phyloP scores from a whole-genome alignment of 208 protist species.

The Zelonia costaricensis region DNA sequence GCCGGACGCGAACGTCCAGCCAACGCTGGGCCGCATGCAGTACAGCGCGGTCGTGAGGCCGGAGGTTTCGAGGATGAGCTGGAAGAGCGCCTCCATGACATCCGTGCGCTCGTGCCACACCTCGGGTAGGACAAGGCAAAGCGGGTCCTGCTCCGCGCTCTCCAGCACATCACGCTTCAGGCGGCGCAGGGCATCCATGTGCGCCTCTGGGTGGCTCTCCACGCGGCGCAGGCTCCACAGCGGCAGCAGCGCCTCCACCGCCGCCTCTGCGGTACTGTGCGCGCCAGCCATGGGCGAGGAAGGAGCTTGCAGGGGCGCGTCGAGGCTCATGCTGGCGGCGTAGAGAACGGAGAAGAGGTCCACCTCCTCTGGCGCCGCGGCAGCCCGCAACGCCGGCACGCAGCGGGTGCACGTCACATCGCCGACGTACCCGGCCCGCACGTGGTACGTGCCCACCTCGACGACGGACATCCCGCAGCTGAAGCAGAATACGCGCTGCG shows the following conservation, averaged over 20 bases:
- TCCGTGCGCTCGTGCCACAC: conserved; percentile 68
- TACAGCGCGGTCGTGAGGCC: conserved; percentile 64
- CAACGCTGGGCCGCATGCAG: conserved; percentile 73
- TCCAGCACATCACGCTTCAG: conserved; percentile 51
- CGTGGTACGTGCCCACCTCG: conserved; percentile 70
- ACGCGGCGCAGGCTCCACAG: conserved; percentile 64
- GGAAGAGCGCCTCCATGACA: conserved; percentile 56
- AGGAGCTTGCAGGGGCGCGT: not conserved
- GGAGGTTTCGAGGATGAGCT: conserved; percentile 55
- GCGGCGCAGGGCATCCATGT: conserved; percentile 52
- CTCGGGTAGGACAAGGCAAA: conserved; percentile 82
- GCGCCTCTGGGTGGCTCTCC: conserved; percentile 33
- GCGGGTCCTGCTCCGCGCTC: conserved; percentile 52
- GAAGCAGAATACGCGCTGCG: too few species aligned
- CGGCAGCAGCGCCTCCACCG: conserved; percentile 22
- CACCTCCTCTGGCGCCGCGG: conserved; percentile 30
- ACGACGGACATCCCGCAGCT: conserved; percentile 71
- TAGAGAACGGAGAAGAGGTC: conserved; percentile 59
- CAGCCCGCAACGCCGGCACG: conserved; percentile 31
- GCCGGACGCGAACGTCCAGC: conserved; percentile 68
- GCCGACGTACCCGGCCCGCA: conserved; percentile 76
- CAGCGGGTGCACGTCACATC: conserved; percentile 60
- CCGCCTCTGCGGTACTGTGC: not conserved
- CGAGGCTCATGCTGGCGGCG: conserved; percentile 9
- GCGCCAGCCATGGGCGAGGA: not conserved